phyloP scores from a whole-genome alignment of 208 protist species.

The Crithidia fasciculata region DNA sequence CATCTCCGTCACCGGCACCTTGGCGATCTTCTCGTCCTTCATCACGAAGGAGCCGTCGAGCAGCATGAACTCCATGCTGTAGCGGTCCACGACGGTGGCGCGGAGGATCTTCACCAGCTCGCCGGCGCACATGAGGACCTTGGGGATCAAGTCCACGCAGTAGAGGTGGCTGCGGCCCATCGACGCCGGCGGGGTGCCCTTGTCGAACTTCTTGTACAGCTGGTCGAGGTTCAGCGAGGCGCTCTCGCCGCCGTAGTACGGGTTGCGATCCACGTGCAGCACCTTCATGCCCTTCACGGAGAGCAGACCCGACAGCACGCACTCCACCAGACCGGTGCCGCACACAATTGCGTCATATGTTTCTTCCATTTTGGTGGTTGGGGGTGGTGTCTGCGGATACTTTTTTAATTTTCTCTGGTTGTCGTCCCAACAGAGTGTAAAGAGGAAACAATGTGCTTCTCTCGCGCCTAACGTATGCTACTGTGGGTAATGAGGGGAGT shows the following conservation, averaged over 20 bases:
- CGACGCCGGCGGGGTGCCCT: slow-evolving; percentile 60
- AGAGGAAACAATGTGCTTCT: too few relatives aligned
- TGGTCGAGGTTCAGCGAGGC: slow-evolving; percentile 99
- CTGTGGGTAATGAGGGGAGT: too few relatives aligned
- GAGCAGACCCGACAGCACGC: slow-evolving; percentile 95
- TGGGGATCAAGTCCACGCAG: slow-evolving; percentile 99
- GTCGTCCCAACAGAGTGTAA: too few relatives aligned
- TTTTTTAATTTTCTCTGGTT: background rate
- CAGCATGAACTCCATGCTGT: slow-evolving; percentile 99
- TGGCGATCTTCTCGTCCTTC: slow-evolving; percentile 95
- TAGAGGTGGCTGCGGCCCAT: slow-evolving; percentile 97
- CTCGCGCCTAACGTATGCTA: too few relatives aligned
- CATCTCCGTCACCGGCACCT: slow-evolving; percentile 96
- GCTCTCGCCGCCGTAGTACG: slow-evolving; percentile 99
- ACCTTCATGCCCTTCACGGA: slow-evolving; percentile 98
- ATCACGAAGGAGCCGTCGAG: slow-evolving; percentile 98
- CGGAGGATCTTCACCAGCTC: slow-evolving; percentile 98
- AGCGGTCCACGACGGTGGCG: slow-evolving; percentile 97
- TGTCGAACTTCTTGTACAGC: slow-evolving; percentile 96
- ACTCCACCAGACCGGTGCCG: slow-evolving; percentile 99
- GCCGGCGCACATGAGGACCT: slow-evolving; percentile 99
- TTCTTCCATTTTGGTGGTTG: slow-evolving; percentile 71
- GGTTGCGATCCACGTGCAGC: slow-evolving; percentile 99
- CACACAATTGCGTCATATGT: slow-evolving; percentile 98
- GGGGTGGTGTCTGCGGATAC: background rate